Evolutionary conservation across 306 rosid species (phyloP), one percentile per base, ranked within the genome.

Genomic region (Aeschynomene evenia): DNA sequence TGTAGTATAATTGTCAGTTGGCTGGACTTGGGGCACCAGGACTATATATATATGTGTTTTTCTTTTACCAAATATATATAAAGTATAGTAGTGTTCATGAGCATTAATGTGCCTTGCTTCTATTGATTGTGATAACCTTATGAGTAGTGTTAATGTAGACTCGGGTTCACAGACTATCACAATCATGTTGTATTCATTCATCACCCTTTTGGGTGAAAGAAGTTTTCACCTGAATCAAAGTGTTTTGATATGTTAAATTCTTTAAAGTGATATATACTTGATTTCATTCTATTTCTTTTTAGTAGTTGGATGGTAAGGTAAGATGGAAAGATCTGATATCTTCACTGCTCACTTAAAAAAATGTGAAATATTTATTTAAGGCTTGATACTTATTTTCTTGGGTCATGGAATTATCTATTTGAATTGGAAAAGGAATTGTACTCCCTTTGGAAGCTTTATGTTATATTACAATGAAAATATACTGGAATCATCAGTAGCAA

Each of bases 1-100:
- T 73, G 68, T 52, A 59, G n/a, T 79, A 56, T 16, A 29, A 28
- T 55, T 71, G 58, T 77, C 54, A 37, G 50, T 66, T 9, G 48
- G 78, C 54, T 73, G 72, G 74, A 77, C 45, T 58, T 51, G 59
- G 58, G 59, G 76, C 66, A 1, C 48, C 60, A 59, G 63, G 42
- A 52, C 34, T 63, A n/a, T n/a, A n/a, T n/a, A n/a, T n/a, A n/a
- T n/a, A n/a, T n/a, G 23, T 61, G 42, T 55, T n/a, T 33, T 52
- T 33, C 11, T 13, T 39, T 62, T 26, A 13, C 79, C 70, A 68
- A 75, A 39, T 50, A 67, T 58, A 39, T 50, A 67, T 58, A 20
- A 48, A 59, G 40, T 59, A 54, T 68, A 63, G 64, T 63, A 77
- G 64, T 63, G 70, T 52, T 52, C 60, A 29, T 43, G 52, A 66